Base-by-base conservation (phyloP, 192 early-diverging fungal species). In the Podochytrium sp. region DNA sequence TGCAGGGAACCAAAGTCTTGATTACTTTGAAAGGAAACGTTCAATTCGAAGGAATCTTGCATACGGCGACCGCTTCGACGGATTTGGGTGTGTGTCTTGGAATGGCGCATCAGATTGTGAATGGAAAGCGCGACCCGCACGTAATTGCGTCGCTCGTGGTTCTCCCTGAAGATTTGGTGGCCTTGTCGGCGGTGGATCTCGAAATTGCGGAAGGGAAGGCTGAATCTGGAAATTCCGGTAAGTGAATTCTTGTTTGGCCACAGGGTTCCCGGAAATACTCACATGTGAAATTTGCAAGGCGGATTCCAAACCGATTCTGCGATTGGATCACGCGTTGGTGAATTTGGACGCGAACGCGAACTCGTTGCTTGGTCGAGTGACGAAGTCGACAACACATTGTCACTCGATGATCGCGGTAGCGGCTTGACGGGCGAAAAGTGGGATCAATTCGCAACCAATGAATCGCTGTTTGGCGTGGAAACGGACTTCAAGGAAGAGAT, bases 391-490 rank as follows among this genome's bases (percentile, higher is more conserved):
- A 79, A 82, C n/a, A 66, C 63, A 38, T 52, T 73, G 55, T 33
- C 65, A 10, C 3, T 56, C 32, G 51, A 59, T 42, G 37, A 52
- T 29, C 34, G 51, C 7, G 71, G 72, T 52, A 76, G 74, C 61
- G 37, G 61, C n/a, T 20, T 55, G 42, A 40, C 79, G 18, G 68
- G 69, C 12, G 84, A 79, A 25, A 78, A 79, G 23, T 99, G 98
- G 98, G 96, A 99, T 80, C 98, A 99, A 78, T 99, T 99, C 88
- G 92, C 89, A 3, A 91, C 87, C 2, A 99, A 99, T 74, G 94
- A 97, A 78, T 78, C 84, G 67, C 84, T 94, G 49, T 99, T 99
- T 89, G 98, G 98, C 1, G 88, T 99, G 53, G 93, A 85, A 4
- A 96, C 96, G 2, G 95, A 99, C 78, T 99, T 94, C 83, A 84